A percentile compares a stretch with the other conserved stretches of the same genome.
phyloP scores from a whole-genome alignment of 1,139 yeast species.

The Candida buenavistaensis region DNA sequence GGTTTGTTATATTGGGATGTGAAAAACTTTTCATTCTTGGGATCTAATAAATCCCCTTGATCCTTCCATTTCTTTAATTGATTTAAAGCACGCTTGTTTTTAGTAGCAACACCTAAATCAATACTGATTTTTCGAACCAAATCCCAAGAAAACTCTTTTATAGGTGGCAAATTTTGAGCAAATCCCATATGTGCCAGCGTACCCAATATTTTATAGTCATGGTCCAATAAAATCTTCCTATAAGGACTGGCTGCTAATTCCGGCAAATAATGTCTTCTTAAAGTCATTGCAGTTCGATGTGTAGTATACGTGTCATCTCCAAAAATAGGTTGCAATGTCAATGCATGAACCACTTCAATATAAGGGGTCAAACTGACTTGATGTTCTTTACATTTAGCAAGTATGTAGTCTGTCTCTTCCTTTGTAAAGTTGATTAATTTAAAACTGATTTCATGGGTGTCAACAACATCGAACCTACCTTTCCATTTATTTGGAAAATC shows the following conservation, averaged over 20 bases:
- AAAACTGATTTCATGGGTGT: constrained; percentile 24
- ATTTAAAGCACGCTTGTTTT: constrained; percentile 28
- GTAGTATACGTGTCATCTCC: constrained; percentile 25
- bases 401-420: constrained; percentile 22
- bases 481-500: constrained; percentile 30
- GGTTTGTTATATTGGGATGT: constrained; percentile 23
- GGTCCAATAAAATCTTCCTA: constrained; percentile 17
- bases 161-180: constrained; percentile 30
- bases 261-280: constrained; percentile 28
- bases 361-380: constrained; percentile 39
- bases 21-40: constrained; percentile 24
- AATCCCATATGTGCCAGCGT: constrained; percentile 37
- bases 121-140: constrained; percentile 23
- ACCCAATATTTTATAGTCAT: constrained; percentile 32
- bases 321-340: constrained; percentile 31
- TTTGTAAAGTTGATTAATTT: constrained; percentile 33
- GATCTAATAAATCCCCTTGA: constrained; percentile 17
- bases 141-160: constrained; percentile 37
- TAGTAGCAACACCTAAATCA: constrained; percentile 19
- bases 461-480: constrained; percentile 30
- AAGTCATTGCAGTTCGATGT: constrained; percentile 34
- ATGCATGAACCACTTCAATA: constrained; percentile 25
- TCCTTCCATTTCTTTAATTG: constrained; percentile 22
- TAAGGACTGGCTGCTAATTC: constrained; percentile 20
- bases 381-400: constrained; percentile 29